Conservation (phyloP, 352 stramenopile genomes). For the Achlya hypogyna region DNA sequence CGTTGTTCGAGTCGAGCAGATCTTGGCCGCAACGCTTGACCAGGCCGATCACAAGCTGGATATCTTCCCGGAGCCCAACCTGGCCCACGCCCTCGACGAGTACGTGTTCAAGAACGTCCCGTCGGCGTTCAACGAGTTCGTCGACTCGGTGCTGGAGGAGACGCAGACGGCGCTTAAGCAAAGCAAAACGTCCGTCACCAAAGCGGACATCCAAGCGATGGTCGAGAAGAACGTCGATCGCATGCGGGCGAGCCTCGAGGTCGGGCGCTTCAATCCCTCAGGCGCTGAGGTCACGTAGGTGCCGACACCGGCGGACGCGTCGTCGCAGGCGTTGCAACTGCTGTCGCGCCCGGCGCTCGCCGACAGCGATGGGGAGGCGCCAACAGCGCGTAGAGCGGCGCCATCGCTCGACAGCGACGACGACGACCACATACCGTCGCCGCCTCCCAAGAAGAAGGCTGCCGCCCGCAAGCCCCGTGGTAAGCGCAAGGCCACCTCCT, state of each 20-base stretch:
- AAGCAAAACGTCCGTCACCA: slow-evolving; percentile 5
- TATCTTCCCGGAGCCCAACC: slow-evolving; percentile 57
- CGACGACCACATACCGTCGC: background rate
- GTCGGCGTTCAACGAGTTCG: slow-evolving; percentile 69
- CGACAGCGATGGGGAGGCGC: background rate
- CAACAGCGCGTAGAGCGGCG: too few species aligned
- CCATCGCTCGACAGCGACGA: too few species aligned
- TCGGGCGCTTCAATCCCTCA: too few species aligned
- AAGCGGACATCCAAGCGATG: slow-evolving; percentile 11
- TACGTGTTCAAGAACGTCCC: slow-evolving; percentile 79
- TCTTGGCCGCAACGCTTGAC: slow-evolving; percentile 55
- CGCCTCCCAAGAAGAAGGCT: background rate
- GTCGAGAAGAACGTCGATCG: slow-evolving; percentile 19
- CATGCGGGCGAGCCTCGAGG: background rate
- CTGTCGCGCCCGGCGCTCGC: background rate
- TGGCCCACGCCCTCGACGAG: slow-evolving; percentile 62
- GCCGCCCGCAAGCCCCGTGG: background rate
- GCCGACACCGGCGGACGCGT: background rate
- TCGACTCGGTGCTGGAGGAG: slow-evolving; percentile 50
- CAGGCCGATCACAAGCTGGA: slow-evolving; percentile 58
- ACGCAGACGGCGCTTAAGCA: slow-evolving; percentile 54
- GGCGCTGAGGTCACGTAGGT: too few species aligned
- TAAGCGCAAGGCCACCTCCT: background rate
- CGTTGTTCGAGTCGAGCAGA: slow-evolving; percentile 61
- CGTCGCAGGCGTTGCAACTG: background rate